Evolutionary conservation across 345 rosid genomes (phyloP), one percentile per base, ranked within the genome.

Genomic region (Citropsis articulata): DNA sequence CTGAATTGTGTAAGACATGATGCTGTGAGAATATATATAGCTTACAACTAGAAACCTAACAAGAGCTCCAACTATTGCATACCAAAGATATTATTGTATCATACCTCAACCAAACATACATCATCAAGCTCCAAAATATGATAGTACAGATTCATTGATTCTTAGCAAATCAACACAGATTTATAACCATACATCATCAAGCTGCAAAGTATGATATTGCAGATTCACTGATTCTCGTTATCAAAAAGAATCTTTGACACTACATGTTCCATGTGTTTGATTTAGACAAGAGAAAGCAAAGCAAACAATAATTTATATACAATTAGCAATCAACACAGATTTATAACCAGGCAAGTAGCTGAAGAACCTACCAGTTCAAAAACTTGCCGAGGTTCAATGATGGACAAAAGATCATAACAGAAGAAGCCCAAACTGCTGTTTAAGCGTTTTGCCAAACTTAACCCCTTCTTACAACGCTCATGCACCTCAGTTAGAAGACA

Each of bases 361-460:
- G 28, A 30, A 80, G 75, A 81, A 75, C 95, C 36, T 91, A 96
- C 98, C 94, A 96, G 78, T 80, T 96, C 99, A 85, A 94, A 96
- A 78, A 94, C 98, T 87, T 94, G 99, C 77, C 97, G 93, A 68
- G 99, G 98, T 86, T 96, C 99, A 83, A 94, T 88, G 79, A 92
- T 87, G 53, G 95, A 94, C 79, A 96, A 84, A 70, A 96, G 97
- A 90, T 96, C 99, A 85, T 94, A 96, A 70, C 99, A 96, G 85
- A 96, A 92, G 85, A 96, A 96, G 83, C 95, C 99, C 92, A 96
- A 85, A 88, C 98, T 92, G 87, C 97, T 94, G 83, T 96, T 96
- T 85, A 96, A 85, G 79, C 95, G 94, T 85, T 91, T 96, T 60
- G 97, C 99, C 87, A 96, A 86, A 89, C 91, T 91, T 81, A 93